Evolutionary conservation across 2,329 filamentous ascomycete species (phyloP), one percentile per base, ranked within the genome.

Genomic region (Aspergillus unguis): DNA sequence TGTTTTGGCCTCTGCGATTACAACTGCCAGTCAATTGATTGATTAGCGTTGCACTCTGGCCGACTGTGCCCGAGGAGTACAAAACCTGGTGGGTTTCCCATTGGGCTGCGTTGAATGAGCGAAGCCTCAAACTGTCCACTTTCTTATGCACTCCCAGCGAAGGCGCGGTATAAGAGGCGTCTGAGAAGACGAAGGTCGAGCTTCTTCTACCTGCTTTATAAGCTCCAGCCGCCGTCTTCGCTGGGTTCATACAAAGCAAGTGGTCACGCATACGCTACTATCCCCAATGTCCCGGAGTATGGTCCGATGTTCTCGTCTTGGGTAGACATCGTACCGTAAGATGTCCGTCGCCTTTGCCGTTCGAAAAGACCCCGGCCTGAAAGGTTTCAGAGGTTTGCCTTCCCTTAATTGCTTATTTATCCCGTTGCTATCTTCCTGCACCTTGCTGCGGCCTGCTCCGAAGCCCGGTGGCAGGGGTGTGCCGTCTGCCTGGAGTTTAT

Each of bases 61-160:
- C 28, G 43, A 33, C 43, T 4, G 17, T 1, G 17, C 17, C 17
- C 17, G 17, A 17, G 48, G 35, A 50, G 33, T 55, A 55, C 53
- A 55, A 55, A 52, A 49, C 48, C 53, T 36, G 29, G 35, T 9
- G 17, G 9, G 32, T 6, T 50, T 52, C 52, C 49, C 37, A 51
- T 50, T 54, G 41, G 54, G 11, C 29, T 51, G 29, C 5, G 32
- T n/a, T 26, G 17, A 29, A 17, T 17, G 17, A 23, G 27, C 17
- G 50, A 53, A 35, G 23, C 33, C 10, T 41, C 25, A 45, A 48
- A 26, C 29, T 48, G 26, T 42, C 41, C 45, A 38, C 33, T 9
- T 38, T 42, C 45, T 48, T 45, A 44, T 45, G 35, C 23, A 29
- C 17, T 1, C 17, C 17, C 17, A 17, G 17, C 17, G 17, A 17